Conservation (phyloP, 2,329 filamentous ascomycete genomes). For the Dactylellina drechsleri region DNA sequence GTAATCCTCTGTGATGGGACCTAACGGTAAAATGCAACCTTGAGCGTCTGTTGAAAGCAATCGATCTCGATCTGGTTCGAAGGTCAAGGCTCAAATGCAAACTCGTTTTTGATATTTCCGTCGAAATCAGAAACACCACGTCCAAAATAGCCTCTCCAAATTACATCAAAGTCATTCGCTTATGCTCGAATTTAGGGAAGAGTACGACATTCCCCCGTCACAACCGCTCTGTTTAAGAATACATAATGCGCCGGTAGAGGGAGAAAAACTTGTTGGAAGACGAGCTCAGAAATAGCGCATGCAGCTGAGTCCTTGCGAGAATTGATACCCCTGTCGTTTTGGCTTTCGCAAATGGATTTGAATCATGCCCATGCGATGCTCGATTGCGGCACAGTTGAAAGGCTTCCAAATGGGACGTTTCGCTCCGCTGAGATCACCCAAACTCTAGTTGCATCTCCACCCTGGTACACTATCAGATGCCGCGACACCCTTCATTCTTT, state of each 20-base stretch:
- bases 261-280: conserved; percentile 6
- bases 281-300: conserved; percentile 38
- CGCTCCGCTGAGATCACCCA: background rate
- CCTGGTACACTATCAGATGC: conserved; percentile 18
- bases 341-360: conserved; percentile 4
- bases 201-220: background rate
- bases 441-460: background rate
- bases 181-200: no score
- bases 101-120: no score
- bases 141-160: no score
- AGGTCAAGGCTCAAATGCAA: no score
- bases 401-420: conserved; percentile 40
- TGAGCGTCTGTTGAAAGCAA: no score
- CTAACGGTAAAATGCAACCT: background rate
- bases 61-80: no score
- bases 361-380: conserved; percentile 23
- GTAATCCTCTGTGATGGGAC: background rate
- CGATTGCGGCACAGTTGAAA: conserved; percentile 36
- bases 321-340: conserved; percentile 8
- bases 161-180: no score
- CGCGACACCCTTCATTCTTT: conserved; percentile 34
- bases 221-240: conserved; percentile 11
- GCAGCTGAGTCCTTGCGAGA: conserved; percentile 3
- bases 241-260: conserved; percentile 16
- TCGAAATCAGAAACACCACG: no score